These are phyloP conservation scores for Spathaspora passalidarum DNA, from an alignment of 805 yeast species.

Conservation along the genomic window DNA sequence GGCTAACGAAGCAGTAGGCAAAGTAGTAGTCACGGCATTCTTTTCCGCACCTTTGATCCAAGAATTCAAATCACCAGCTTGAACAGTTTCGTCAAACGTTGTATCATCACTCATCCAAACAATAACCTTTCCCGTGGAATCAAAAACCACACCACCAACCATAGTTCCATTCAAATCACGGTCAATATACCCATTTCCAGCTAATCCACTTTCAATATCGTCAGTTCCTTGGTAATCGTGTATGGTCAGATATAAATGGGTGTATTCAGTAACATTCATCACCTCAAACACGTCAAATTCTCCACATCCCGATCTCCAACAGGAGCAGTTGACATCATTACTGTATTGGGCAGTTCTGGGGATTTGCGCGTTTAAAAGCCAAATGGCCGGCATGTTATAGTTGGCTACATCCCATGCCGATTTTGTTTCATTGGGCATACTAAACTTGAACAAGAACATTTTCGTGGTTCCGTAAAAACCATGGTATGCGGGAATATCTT, in stretches of 20 bases:
- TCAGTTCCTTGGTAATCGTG: constrained; percentile 76
- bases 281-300: constrained; percentile 77
- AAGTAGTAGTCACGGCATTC: constrained; percentile 2
- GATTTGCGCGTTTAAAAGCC: constrained; percentile 70
- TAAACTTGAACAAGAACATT: constrained; percentile 70
- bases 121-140: constrained; percentile 55
- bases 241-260: constrained; percentile 59
- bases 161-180: constrained; percentile 51
- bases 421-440: constrained; percentile 57
- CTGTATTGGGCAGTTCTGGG: constrained; percentile 76
- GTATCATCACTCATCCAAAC: constrained; percentile 59
- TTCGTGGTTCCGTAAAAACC: constrained; percentile 67
- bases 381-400: constrained; percentile 72
- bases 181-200: constrained; percentile 50
- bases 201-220: constrained; percentile 59
- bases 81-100: constrained; percentile 43
- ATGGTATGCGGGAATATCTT: constrained; percentile 71
- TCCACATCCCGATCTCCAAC: constrained; percentile 79
- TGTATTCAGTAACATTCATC: constrained; percentile 54
- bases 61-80: constrained; percentile 38
- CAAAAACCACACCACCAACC: constrained; percentile 74
- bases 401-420: constrained; percentile 22
- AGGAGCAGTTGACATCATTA: constrained; percentile 58
- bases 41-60: constrained; percentile 45
- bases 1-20: constrained; percentile 2